phyloP scores from a whole-genome alignment of 129 eudicot species.

The Solidago caesia region DNA sequence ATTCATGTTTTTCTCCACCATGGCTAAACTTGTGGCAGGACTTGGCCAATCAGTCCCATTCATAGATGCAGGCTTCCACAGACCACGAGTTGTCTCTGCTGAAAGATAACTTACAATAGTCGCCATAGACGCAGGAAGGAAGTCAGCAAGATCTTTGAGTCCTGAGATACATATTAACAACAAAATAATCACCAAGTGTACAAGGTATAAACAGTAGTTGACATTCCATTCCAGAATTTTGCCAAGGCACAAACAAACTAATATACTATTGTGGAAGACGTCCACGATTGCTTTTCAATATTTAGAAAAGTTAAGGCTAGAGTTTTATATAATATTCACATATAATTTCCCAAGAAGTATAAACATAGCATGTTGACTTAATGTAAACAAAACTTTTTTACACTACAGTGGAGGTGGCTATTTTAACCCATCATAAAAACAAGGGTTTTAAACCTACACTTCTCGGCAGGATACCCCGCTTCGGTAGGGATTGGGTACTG shows the following conservation, averaged over 20 bases:
- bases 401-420: not conserved
- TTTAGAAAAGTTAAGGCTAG: not conserved
- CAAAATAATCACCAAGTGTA: not conserved
- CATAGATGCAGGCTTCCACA: conserved; percentile 98
- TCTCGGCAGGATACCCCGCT: too few relatives aligned
- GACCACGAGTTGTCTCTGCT: conserved; percentile 93
- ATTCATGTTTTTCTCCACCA: conserved; percentile 75
- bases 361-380: not conserved
- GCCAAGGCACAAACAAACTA: not conserved
- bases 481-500: too few relatives aligned
- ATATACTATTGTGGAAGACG: not conserved
- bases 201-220: not conserved
- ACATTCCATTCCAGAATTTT: not conserved
- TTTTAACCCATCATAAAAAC: too few relatives aligned
- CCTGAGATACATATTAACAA: conserved; percentile 45
- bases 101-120: conserved; percentile 88
- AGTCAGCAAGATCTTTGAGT: conserved; percentile 92
- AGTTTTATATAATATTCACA: not conserved
- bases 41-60: conserved; percentile 99
- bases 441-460: too few relatives aligned
- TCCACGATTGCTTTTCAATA: not conserved
- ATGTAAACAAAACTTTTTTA: not conserved
- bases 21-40: conserved; percentile 87
- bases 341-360: not conserved
- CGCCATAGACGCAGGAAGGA: conserved; percentile 93